Evolutionary conservation across 306 rosid genomes (phyloP), one percentile per base, ranked within the genome.

Genomic region (Abrus pulchellus): DNA sequence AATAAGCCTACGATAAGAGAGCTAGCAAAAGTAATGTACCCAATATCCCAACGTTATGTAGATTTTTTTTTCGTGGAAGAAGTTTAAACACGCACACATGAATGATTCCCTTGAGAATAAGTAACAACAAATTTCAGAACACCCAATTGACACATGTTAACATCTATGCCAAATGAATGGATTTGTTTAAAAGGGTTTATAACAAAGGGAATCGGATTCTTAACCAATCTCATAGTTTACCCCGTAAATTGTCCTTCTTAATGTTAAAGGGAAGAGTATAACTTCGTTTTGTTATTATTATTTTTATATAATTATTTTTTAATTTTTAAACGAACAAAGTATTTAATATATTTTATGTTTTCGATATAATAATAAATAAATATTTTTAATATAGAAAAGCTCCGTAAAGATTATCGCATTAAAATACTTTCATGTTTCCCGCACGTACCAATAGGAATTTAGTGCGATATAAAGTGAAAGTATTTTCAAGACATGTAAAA

Each of bases 61-160:
- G 33, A 52, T n/a, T 12, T 50, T 5, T 36, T 38, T 36, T 72
- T 2, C 3, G 50, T 36, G 30, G 49, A 7, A 55, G 50, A 38
- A 74, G 9, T 56, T 28, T 28, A 20, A 74, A 27, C 45, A 69
- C 60, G 1, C 12, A 38, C 27, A 61, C 45, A 61, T 32, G 49
- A 34, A 5, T 56, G n/a, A 53, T 72, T 72, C 65, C 65, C 20
- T 38, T 36, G 63, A 11, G 64, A 27, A 54, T 38, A 72, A 20
- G 63, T n/a, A 14, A 54, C 14, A 9, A 54, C 38, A 4, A 72
- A 53, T 9, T 10, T 38, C 14, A 40, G 48, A 54, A 57, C 65
- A 7, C 1, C 43, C 49, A 43, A 20, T 40, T 3, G 41, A 20
- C 72, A 27, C 5, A 28, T 5, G 20, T 67, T 67, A 41, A 3